These are phyloP conservation scores for Kwoniella pini DNA, from an alignment of 768 basidiomycete genomes.

Conservation along the genomic window DNA sequence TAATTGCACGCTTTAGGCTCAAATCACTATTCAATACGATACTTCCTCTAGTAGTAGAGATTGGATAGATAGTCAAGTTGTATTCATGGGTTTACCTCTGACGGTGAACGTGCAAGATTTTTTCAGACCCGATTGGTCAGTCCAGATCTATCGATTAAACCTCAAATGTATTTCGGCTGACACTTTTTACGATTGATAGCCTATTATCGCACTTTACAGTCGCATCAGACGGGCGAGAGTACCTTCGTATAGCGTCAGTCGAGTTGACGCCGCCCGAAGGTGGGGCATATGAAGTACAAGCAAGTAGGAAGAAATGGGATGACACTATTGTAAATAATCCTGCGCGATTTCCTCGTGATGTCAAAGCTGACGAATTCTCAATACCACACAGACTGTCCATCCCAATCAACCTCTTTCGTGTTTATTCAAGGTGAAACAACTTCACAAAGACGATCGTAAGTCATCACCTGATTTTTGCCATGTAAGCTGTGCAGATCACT, in stretches of 20 bases:
- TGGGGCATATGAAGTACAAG: conserved; percentile 22
- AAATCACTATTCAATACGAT: conserved; percentile 67
- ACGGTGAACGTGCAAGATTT: conserved; percentile 95
- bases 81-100: conserved; percentile 72
- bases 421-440: conserved; percentile 74
- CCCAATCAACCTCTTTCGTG: conserved; percentile 74
- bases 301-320: conserved; percentile 10
- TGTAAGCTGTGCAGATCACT: no score
- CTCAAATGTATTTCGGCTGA: background rate
- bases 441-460: conserved; percentile 59
- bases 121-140: conserved; percentile 80
- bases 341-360: no score
- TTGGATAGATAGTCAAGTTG: conserved; percentile 29
- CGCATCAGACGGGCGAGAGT: conserved; percentile 74
- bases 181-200: conserved; percentile 56
- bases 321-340: conserved; percentile 56
- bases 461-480: background rate
- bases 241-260: conserved; percentile 65
- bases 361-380: no score
- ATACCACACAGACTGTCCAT: conserved; percentile 65
- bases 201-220: conserved; percentile 88
- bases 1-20: conserved; percentile 62
- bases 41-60: conserved; percentile 54
- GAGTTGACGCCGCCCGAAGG: conserved; percentile 20
- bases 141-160: background rate